Percentiles rank a stretch among this genome's conserved stretches.
These are phyloP conservation scores for Xylariales sp. DNA, from an alignment of 2,329 filamentous ascomycete species.

Conservation along the genomic window DNA sequence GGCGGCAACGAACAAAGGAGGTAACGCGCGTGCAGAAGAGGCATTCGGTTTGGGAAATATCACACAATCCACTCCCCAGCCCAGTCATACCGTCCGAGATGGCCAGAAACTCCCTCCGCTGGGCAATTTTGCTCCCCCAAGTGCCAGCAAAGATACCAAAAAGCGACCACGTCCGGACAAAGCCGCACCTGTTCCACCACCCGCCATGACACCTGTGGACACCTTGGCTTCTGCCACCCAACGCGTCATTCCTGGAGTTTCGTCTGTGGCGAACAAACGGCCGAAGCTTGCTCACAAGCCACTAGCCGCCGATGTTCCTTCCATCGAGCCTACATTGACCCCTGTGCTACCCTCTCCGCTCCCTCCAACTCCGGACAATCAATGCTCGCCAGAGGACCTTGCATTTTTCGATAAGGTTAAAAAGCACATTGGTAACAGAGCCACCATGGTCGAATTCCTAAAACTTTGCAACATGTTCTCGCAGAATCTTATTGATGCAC, in stretches of 20 bases:
- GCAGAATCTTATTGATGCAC: slow-evolving; percentile 84
- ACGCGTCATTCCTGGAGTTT: slow-evolving; percentile 29
- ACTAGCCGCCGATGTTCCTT: slow-evolving; percentile 51
- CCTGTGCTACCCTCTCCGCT: slow-evolving; percentile 86
- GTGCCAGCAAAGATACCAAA: slow-evolving; percentile 84
- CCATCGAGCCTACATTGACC: slow-evolving; percentile 81
- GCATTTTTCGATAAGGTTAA: slow-evolving; percentile 95
- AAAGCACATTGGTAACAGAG: slow-evolving; percentile 91
- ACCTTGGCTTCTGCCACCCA: slow-evolving; percentile 30
- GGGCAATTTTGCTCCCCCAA: slow-evolving; percentile 85
- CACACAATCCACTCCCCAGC: slow-evolving; percentile 50
- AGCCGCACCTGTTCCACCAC: slow-evolving; percentile 41
- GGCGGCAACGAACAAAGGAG: slow-evolving; percentile 54
- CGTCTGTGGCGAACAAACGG: slow-evolving; percentile 52
- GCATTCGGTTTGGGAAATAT: slow-evolving; percentile 52
- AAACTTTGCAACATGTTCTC: slow-evolving; percentile 96
- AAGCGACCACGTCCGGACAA: slow-evolving; percentile 70
- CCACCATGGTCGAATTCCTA: slow-evolving; percentile 89
- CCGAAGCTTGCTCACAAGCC: slow-evolving; percentile 71
- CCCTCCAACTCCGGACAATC: slow-evolving; percentile 66
- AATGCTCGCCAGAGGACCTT: slow-evolving; percentile 80
- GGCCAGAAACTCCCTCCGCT: slow-evolving; percentile 84
- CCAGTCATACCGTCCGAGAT: slow-evolving; percentile 44
- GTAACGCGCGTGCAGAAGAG: slow-evolving; percentile 60
- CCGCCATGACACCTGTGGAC: slow-evolving; percentile 38